Percentiles rank a stretch among this genome's conserved stretches.
phyloP scores from a whole-genome alignment of 805 yeast species.

The Schwanniomyces yamadae region DNA sequence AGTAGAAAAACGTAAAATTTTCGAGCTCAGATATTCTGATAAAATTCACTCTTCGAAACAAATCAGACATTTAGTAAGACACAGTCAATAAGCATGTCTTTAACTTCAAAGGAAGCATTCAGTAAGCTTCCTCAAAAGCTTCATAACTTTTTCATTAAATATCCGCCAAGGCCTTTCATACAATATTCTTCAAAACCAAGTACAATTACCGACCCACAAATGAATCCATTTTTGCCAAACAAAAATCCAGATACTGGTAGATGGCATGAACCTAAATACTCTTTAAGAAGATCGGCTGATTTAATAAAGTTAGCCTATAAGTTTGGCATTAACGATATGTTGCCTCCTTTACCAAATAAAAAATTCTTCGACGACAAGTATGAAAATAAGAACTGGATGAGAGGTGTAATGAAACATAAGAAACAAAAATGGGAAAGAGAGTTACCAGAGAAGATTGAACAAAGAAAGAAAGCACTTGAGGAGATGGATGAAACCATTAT shows the following conservation, averaged over 20 bases:
- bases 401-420: conserved; percentile 76
- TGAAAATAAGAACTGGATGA: conserved; percentile 63
- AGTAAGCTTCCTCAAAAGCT: conserved; percentile 65
- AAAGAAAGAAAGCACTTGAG: conserved; percentile 63
- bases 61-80: too few species aligned
- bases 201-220: conserved; percentile 60
- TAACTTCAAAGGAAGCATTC: conserved; percentile 46
- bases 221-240: conserved; percentile 87
- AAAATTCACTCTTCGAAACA: too few species aligned
- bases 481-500: conserved; percentile 65
- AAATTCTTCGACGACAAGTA: conserved; percentile 79
- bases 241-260: conserved; percentile 78
- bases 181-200: conserved; percentile 66
- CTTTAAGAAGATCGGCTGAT: conserved; percentile 79
- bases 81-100: conserved; percentile 24
- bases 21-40: too few species aligned
- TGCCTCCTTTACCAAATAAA: conserved; percentile 69
- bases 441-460: conserved; percentile 54
- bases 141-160: conserved; percentile 71
- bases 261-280: conserved; percentile 74
- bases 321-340: conserved; percentile 73
- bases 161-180: conserved; percentile 81
- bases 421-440: conserved; percentile 78
- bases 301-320: conserved; percentile 78
- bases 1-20: neutral